Conservation (phyloP, 1,284 basidiomycete species). For the Cerioporus squamosus region DNA sequence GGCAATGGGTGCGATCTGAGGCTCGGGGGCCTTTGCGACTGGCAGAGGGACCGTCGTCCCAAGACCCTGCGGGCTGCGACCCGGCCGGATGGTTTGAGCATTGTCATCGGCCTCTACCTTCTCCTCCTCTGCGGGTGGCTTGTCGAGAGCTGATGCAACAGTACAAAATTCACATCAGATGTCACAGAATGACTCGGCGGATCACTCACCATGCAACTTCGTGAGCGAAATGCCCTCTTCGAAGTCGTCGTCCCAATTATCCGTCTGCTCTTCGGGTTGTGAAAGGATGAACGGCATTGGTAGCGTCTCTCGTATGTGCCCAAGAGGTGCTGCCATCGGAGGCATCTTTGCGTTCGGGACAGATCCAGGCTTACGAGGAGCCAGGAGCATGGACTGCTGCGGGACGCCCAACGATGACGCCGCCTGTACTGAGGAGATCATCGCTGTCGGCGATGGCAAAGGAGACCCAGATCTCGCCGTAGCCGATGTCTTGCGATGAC, state of each 20-base stretch:
- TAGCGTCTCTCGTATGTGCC: slow-evolving; percentile 35
- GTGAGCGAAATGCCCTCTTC: slow-evolving; percentile 90
- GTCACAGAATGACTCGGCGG: not conserved
- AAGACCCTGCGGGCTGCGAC: slow-evolving; percentile 61
- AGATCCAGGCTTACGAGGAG: slow-evolving; percentile 28
- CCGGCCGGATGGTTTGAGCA: slow-evolving; percentile 76
- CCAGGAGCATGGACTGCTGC: slow-evolving; percentile 22
- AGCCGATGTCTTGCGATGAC: slow-evolving; percentile 39
- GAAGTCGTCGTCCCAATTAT: slow-evolving; percentile 99
- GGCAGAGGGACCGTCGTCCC: slow-evolving; percentile 46
- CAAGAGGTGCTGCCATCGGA: slow-evolving; percentile 20
- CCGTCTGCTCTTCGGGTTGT: slow-evolving; percentile 81
- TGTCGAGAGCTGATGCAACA: slow-evolving; percentile 58
- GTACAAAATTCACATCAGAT: not conserved
- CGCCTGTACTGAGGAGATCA: slow-evolving; percentile 28
- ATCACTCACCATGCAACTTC: slow-evolving; percentile 72
- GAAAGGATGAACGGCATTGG: slow-evolving; percentile 51
- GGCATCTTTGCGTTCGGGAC: slow-evolving; percentile 24
- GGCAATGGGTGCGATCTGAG: slow-evolving; percentile 64
- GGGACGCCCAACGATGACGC: slow-evolving; percentile 28
- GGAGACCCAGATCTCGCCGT: slow-evolving; percentile 33
- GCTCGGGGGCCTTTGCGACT: slow-evolving; percentile 61
- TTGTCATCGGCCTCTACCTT: slow-evolving; percentile 72
- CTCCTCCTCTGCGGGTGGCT: slow-evolving; percentile 61
- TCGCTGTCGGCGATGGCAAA: slow-evolving; percentile 36